Evolutionary conservation across 2,329 filamentous ascomycete species (phyloP).

Genomic region (Curvularia spicifera): DNA sequence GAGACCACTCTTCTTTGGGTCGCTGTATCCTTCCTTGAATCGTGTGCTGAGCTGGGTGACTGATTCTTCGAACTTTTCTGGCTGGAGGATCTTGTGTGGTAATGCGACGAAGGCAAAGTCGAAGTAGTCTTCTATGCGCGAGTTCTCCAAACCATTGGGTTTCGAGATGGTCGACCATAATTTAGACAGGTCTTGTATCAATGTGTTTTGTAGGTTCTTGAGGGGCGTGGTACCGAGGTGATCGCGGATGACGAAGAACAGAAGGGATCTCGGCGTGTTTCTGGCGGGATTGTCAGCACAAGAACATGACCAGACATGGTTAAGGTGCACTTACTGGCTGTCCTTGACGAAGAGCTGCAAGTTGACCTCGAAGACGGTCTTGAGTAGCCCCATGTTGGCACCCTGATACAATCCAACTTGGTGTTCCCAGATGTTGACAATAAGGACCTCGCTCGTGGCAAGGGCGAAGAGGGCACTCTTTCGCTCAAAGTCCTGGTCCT

Average conservation of each 20-base stretch:
- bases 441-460: constrained; percentile 95
- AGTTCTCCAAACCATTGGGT: constrained; percentile 83
- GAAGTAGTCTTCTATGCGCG: constrained; percentile 94
- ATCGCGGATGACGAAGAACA: constrained; percentile 99
- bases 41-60: constrained; percentile 79
- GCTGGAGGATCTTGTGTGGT: constrained; percentile 95
- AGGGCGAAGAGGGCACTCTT: constrained; percentile 97
- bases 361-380: constrained; percentile 99
- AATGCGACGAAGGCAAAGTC: constrained; percentile 97
- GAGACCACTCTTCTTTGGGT: constrained; percentile 66
- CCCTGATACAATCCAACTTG: constrained; percentile 98
- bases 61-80: constrained; percentile 84
- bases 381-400: constrained; percentile 97
- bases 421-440: constrained; percentile 99
- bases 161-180: constrained; percentile 95
- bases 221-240: constrained; percentile 92
- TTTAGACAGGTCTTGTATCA: constrained; percentile 87
- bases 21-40: constrained; percentile 81
- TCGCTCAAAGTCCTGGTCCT: constrained; percentile 98
- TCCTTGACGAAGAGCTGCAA: constrained; percentile 96
- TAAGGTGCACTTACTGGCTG: constrained; percentile 69
- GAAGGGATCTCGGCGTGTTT: constrained; percentile 83
- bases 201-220: constrained; percentile 84
- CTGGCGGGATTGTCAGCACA: constrained; percentile 54
- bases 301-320: not conserved